These are phyloP conservation scores for Trametes sp. DNA, from an alignment of 1,284 basidiomycete species.

Conservation along the genomic window DNA sequence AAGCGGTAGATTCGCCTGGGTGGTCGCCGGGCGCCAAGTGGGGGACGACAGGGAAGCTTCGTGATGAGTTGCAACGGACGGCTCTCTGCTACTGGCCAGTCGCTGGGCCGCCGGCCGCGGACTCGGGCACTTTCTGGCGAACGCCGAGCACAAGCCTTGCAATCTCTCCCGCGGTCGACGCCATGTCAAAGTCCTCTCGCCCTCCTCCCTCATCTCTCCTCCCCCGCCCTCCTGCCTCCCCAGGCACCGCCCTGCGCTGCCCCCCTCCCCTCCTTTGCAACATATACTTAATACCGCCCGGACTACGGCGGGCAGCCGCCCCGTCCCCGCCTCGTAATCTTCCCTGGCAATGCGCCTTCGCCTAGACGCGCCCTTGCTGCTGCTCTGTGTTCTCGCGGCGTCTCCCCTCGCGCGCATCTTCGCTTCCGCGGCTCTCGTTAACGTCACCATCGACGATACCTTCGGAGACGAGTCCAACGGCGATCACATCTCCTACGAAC, in stretches of 20 bases:
- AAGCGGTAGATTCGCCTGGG: constrained; percentile 5
- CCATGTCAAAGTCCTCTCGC: constrained; percentile 17
- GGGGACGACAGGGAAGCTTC: constrained; percentile 13
- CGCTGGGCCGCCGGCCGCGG: neutral
- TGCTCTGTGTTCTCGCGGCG: constrained; percentile 9
- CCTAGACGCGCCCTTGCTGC: constrained; percentile 16
- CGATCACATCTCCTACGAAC: constrained; percentile 38
- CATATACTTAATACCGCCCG: constrained; percentile 21
- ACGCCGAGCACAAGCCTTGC: constrained; percentile 10
- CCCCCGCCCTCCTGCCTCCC: constrained; percentile 11
- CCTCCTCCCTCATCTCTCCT: constrained; percentile 2
- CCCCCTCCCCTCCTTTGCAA: constrained; percentile 21
- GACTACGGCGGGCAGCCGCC: constrained; percentile 11
- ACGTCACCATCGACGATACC: constrained; percentile 53
- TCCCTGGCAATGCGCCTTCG: constrained; percentile 20
- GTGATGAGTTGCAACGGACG: constrained; percentile 16
- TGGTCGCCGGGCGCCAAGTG: constrained; percentile 10
- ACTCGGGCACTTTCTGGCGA: constrained; percentile 2
- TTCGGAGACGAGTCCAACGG: constrained; percentile 45
- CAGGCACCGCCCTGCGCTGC: constrained; percentile 28
- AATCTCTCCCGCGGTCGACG: constrained; percentile 18
- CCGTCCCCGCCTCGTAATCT: constrained; percentile 19
- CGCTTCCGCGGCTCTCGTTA: constrained; percentile 41
- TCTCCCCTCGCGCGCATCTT: constrained; percentile 9
- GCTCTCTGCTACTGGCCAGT: no score